Conservation (phyloP, 2,329 filamentous ascomycete genomes). For the Xylaria sp. region DNA sequence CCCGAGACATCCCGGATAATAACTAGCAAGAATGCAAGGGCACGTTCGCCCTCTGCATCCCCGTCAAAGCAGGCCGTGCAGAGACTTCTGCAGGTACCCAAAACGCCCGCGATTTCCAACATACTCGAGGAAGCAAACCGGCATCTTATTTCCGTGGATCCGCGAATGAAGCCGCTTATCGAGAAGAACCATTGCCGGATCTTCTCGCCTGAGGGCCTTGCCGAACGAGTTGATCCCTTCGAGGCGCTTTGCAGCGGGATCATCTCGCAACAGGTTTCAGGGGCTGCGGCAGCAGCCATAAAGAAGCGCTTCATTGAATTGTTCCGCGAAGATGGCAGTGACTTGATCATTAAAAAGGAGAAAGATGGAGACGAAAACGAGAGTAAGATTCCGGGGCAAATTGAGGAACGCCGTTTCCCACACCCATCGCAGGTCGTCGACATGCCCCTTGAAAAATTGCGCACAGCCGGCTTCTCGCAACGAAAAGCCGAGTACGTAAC, state of each 20-base stretch:
- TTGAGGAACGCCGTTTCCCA: constrained; percentile 52
- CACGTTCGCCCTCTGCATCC: constrained; percentile 31
- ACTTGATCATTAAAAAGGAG: constrained; percentile 11
- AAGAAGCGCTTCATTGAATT: constrained; percentile 76
- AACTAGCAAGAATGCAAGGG: constrained; percentile 43
- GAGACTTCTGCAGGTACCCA: constrained; percentile 21
- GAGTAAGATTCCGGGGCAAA: constrained; percentile 3
- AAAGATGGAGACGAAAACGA: neutral
- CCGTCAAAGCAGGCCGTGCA: constrained; percentile 40
- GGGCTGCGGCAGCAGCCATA: constrained; percentile 84
- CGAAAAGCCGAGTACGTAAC: constrained; percentile 94
- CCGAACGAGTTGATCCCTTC: constrained; percentile 84
- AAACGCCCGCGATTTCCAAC: constrained; percentile 58
- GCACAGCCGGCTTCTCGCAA: constrained; percentile 83
- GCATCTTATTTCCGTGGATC: constrained; percentile 68
- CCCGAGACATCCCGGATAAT: constrained; percentile 62
- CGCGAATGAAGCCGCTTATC: constrained; percentile 65
- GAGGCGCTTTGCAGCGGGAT: constrained; percentile 77
- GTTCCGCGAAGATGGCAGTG: constrained; percentile 44
- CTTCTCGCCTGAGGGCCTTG: constrained; percentile 77
- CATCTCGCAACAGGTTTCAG: constrained; percentile 93
- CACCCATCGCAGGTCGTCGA: constrained; percentile 66
- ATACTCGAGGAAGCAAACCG: constrained; percentile 70
- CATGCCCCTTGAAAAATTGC: constrained; percentile 60
- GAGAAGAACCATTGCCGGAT: constrained; percentile 69